Conservation (phyloP, 352 stramenopile species). For the Discostella stelligera region DNA sequence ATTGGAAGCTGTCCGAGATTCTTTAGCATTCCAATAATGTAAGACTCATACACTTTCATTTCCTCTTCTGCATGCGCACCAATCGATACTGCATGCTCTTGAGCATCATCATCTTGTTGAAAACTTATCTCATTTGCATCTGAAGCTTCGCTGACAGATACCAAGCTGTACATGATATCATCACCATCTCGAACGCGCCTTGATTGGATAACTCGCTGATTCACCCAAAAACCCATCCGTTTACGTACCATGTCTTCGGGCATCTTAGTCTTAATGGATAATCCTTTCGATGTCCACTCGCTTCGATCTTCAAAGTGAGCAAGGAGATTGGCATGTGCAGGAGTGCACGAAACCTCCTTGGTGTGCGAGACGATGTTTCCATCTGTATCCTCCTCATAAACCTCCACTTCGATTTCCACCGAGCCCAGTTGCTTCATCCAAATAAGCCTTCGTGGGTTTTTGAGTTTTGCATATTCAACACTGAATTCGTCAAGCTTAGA, state of each 20-base stretch:
- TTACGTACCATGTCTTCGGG: conserved; percentile 71
- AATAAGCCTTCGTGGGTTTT: conserved; percentile 90
- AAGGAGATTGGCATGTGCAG: conserved; percentile 92
- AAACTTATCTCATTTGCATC: conserved; percentile 45
- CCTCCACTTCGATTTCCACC: conserved; percentile 89
- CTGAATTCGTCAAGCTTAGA: conserved; percentile 87
- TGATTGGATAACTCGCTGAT: conserved; percentile 71
- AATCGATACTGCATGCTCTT: conserved; percentile 87
- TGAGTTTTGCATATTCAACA: conserved; percentile 89
- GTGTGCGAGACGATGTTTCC: conserved; percentile 80
- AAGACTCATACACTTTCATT: conserved; percentile 90
- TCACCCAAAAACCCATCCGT: conserved; percentile 82
- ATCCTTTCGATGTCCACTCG: conserved; percentile 68
- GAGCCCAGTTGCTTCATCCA: conserved; percentile 93
- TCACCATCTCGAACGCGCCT: conserved; percentile 17
- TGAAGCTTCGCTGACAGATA: conserved; percentile 30
- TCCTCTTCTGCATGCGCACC: conserved; percentile 90
- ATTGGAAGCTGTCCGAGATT: conserved; percentile 91
- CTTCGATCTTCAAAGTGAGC: conserved; percentile 91
- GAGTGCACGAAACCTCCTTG: conserved; percentile 88
- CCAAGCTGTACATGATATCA: conserved; percentile 57
- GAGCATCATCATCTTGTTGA: conserved; percentile 66
- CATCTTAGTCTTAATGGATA: conserved; percentile 71
- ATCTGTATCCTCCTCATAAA: conserved; percentile 86
- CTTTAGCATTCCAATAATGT: conserved; percentile 93